Evolutionary conservation across 345 rosid genomes (phyloP).

Genomic region (Eucalyptus tenuipes): DNA sequence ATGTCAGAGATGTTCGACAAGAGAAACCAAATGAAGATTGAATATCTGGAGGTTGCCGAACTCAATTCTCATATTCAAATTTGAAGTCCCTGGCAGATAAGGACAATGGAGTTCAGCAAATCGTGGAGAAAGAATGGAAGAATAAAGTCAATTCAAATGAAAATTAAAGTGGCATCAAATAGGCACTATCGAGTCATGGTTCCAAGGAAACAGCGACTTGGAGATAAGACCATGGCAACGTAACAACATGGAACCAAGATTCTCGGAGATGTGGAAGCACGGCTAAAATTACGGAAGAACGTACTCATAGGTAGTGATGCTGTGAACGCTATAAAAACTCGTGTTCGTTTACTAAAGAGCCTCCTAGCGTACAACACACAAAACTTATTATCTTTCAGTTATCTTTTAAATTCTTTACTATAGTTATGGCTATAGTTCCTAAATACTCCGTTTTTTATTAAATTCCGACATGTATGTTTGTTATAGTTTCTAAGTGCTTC

Average conservation of each 20-base stretch:
- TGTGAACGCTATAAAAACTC: no score
- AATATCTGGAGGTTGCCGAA: neutral
- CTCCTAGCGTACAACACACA: no score
- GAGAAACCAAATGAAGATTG: neutral
- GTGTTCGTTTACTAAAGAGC: no score
- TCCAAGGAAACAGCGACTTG: neutral
- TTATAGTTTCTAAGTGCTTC: no score
- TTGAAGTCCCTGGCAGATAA: neutral
- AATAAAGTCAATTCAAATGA: neutral
- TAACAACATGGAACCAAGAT: neutral
- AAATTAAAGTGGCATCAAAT: neutral
- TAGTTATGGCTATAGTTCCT: no score
- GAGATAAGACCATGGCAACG: neutral
- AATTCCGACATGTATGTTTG: no score
- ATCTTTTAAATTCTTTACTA: no score
- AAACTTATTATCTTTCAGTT: no score
- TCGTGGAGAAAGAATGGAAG: neutral
- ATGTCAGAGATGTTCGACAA: neutral
- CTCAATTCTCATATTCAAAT: neutral
- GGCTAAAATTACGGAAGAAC: neutral
- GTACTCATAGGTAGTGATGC: neutral
- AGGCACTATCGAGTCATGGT: neutral
- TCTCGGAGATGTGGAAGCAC: neutral
- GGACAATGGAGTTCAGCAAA: neutral
- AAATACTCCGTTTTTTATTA: no score